These are phyloP conservation scores for Anthoceros angustus DNA, from an alignment of 225 moss, liverwort and hornwort species.

Conservation along the genomic window DNA sequence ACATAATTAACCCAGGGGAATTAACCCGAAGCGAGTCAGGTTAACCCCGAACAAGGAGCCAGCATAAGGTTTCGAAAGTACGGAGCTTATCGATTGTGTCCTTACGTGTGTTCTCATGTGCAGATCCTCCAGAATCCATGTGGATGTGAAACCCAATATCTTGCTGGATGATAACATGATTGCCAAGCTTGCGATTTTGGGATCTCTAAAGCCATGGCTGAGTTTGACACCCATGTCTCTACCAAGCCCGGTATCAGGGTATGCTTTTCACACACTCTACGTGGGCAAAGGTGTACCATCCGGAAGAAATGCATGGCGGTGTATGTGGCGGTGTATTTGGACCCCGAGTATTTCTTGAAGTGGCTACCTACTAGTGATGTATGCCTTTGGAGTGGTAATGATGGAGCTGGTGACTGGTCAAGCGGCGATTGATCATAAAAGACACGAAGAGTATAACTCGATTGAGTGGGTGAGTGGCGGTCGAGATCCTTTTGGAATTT, in stretches of 20 bases:
- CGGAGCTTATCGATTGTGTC: neutral
- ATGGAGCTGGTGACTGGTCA: neutral
- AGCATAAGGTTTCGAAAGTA: neutral
- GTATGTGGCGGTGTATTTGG: neutral
- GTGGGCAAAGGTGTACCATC: neutral
- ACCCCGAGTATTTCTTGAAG: neutral
- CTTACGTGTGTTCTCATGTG: neutral
- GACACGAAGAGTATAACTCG: neutral
- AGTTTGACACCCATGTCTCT: neutral
- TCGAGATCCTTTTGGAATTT: neutral
- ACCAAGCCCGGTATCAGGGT: neutral
- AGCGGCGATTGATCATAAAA: neutral
- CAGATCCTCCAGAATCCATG: neutral
- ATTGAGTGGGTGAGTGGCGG: neutral
- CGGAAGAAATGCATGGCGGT: neutral
- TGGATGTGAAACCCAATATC: neutral
- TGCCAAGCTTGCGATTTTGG: constrained; percentile 1
- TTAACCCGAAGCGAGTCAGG: too few relatives aligned
- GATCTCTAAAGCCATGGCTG: neutral
- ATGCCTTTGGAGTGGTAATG: neutral
- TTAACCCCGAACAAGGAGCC: neutral
- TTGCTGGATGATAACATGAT: neutral
- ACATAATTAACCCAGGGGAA: too few relatives aligned
- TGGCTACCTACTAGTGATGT: neutral
- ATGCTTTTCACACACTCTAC: neutral